phyloP scores from a whole-genome alignment of 352 stramenopile species.

The Phytopythium litorale region DNA sequence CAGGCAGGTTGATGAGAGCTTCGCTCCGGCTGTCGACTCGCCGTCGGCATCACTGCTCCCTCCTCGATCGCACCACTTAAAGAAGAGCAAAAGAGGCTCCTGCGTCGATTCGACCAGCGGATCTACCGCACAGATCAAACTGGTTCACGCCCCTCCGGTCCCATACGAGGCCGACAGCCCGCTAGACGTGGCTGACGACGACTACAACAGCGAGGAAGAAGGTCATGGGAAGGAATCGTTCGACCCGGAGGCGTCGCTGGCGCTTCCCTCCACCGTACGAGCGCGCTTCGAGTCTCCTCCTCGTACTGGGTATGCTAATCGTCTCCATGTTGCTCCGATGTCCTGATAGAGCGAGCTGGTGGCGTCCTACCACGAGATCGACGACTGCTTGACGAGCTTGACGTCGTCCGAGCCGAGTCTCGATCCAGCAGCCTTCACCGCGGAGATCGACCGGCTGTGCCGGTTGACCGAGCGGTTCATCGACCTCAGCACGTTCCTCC shows the following conservation, averaged over 20 bases:
- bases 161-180: conserved; percentile 13
- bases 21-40: background rate
- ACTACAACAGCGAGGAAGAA: conserved; percentile 4
- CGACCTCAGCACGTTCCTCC: conserved; percentile 27
- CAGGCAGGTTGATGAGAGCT: conserved; percentile 14
- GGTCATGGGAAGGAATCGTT: conserved; percentile 13
- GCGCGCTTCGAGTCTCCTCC: background rate
- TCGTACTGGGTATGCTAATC: background rate
- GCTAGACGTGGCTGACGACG: background rate
- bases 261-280: conserved; percentile 43
- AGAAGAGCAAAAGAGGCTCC: background rate
- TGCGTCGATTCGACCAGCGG: background rate
- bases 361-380: conserved; percentile 16
- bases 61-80: conserved; percentile 8
- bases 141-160: conserved; percentile 39
- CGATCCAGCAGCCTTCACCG: conserved; percentile 1
- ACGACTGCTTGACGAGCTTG: conserved; percentile 27
- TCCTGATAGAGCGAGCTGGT: conserved; percentile 24
- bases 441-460: conserved; percentile 12
- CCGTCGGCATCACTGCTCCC: conserved; percentile 15
- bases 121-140: conserved; percentile 23
- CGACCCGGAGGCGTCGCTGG: conserved; percentile 40
- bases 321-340: background rate
- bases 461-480: conserved; percentile 18
- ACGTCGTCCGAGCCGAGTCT: background rate